Base-by-base conservation (phyloP, 306 rosid genomes). In the Leucaena leucocephala region DNA sequence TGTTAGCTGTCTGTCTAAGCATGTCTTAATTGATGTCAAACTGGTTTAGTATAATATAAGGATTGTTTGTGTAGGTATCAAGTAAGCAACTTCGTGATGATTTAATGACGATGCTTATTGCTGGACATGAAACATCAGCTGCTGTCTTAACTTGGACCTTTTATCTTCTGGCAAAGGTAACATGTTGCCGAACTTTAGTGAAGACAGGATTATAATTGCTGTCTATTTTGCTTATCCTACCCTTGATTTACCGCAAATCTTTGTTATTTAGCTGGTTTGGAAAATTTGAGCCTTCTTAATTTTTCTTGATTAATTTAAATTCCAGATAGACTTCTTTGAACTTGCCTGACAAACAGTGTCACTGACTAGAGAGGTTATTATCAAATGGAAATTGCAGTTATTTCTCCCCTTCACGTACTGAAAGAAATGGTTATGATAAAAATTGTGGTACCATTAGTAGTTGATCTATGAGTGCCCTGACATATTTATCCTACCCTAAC, bases 51-150 rank as follows among this genome's bases (percentile, higher is more conserved):
- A 80, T 33, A 17, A 77, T 46, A 19, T 74, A 73, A 81, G 46
- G 59, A 70, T 58, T 79, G 54, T 74, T 83, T 85, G 80, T 85
- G 81, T 85, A 95, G 99, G 91, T 95, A 69, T 90, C 99, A 36
- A 93, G 99, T 86, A 95, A 93, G 93, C 99, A 95, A 88, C 99
- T 95, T 52, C 97, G 98, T 17, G 99, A 95, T 36, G 99, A 95
- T 88, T 90, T 95, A 90, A 95, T 91, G 98, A 95, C 99, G 35
- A 85, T 95, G 98, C 99, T 95, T 79, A 95, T 93, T 72, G 99
- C 99, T 64, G 99, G 99, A 82, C 99, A 95, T 81, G 99, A 95
- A 90, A 95, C 99, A 73, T 85, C 99, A 43, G 99, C 99, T 59
- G 98, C 99, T 75, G 98, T 95, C 80, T 88, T 95, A 72, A 95